phyloP scores from a whole-genome alignment of 805 yeast genomes.

The Ogataea populi-albae region DNA sequence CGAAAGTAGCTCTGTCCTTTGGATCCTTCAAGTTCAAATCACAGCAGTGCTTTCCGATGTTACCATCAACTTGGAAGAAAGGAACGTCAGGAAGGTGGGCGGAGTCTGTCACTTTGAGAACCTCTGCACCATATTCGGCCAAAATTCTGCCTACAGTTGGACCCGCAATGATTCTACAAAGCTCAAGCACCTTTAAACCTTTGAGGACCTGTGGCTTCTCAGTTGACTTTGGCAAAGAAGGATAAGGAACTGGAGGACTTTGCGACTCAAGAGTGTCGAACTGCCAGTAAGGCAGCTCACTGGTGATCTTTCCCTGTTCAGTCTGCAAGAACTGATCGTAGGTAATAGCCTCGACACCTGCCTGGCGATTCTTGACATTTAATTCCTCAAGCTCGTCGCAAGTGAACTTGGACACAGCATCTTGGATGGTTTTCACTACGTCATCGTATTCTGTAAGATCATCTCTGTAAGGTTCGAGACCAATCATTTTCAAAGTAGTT shows the following conservation, averaged over 20 bases:
- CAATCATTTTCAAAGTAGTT: conserved; percentile 33
- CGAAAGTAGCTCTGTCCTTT: conserved; percentile 28
- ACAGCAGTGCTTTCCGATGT: conserved; percentile 35
- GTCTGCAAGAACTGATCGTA: conserved; percentile 29
- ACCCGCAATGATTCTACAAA: conserved; percentile 31
- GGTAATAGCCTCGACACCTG: conserved; percentile 32
- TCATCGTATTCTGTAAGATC: conserved; percentile 27
- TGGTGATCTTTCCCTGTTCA: conserved; percentile 29
- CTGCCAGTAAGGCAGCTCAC: conserved; percentile 25
- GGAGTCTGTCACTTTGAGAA: conserved; percentile 30
- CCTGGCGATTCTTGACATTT: conserved; percentile 31
- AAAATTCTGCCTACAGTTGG: conserved; percentile 33
- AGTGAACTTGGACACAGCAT: conserved; percentile 24
- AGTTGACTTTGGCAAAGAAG: conserved; percentile 5
- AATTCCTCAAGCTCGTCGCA: conserved; percentile 30
- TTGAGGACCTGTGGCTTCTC: conserved; percentile 24
- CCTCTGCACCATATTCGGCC: conserved; percentile 36
- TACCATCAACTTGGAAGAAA: conserved; percentile 35
- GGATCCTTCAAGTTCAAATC: conserved; percentile 30
- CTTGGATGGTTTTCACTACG: conserved; percentile 24
- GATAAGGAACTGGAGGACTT: conserved; percentile 28
- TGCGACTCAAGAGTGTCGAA: conserved; percentile 22
- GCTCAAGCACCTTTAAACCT: conserved; percentile 34
- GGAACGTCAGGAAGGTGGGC: conserved; percentile 34
- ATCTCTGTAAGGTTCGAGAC: conserved; percentile 28